Base-by-base conservation (phyloP, 331 rosid species). In the Phaseolus coccineus region DNA sequence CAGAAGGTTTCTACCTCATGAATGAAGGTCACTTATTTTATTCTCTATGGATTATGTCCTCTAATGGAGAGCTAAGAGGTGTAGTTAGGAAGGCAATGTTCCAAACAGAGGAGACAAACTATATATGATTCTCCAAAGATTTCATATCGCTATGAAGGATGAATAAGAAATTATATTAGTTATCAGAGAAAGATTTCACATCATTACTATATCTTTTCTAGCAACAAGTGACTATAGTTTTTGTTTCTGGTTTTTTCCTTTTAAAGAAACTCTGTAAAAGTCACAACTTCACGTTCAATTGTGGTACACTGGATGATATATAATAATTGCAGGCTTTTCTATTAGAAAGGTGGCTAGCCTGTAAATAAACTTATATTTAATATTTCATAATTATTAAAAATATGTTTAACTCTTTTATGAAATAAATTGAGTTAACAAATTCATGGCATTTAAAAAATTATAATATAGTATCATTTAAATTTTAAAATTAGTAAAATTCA, bases 31-130 rank as follows among this genome's bases (percentile, higher is more conserved):
- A 48, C 73, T 22, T 8, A 40, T 65, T 77, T 51, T 50, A 64
- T 50, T 73, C 79, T 19, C n/a, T 9, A 63, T 51, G 73, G 19
- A 76, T 40, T 51, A 76, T 31, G 35, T 31, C 35, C 35, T 31
- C 35, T 31, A 3, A 31, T 31, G 35, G 35, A 31, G 35, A 31
- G 28, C 72, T 62, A 3, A 13, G 50, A 8, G 55, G 37, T 72
- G 25, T 3, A 53, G 37, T 19, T 53, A 22, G 51, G 15, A 51
- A 35, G 19, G 24, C 24, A 35, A 53, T 6, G 16, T n/a, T 71
- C 63, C 62, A 33, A 71, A 30, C 76, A 71, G 24, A 64, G 6
- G 53, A 56, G 68, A 56, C 40, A 73, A 39, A 14, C 39, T 24
- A 40, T 12, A 40, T 27, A 28, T 40, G 27, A 39, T 39, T 64